These are phyloP conservation scores for Porphyrellus sp. DNA, from an alignment of 1,284 basidiomycete genomes.

Conservation along the genomic window DNA sequence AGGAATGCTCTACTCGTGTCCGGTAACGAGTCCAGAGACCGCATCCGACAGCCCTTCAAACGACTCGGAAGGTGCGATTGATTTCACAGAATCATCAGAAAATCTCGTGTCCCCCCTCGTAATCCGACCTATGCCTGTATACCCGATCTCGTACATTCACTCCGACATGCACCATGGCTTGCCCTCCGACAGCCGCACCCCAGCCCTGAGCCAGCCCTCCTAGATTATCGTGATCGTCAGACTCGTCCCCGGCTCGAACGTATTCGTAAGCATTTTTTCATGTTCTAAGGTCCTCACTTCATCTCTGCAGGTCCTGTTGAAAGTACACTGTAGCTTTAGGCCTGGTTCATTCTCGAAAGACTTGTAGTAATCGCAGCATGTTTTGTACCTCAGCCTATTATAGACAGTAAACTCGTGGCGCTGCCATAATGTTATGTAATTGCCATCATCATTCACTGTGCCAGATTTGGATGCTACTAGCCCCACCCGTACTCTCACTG, in stretches of 20 bases:
- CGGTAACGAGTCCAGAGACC: slow-evolving; percentile 1
- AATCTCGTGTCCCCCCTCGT: slow-evolving; percentile 18
- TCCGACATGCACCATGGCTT: slow-evolving; percentile 3
- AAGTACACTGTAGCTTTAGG: slow-evolving; percentile 18
- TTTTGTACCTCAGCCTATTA: slow-evolving; percentile 7
- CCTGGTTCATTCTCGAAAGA: background rate
- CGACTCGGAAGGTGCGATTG: background rate
- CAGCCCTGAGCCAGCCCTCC: background rate
- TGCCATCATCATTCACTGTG: too few relatives aligned
- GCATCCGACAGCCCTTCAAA: slow-evolving; percentile 2
- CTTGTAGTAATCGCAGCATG: slow-evolving; percentile 5
- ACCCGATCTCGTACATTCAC: slow-evolving; percentile 30
- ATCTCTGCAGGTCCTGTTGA: slow-evolving; percentile 11
- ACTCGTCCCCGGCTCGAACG: background rate
- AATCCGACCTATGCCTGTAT: slow-evolving; percentile 31
- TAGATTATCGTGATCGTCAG: slow-evolving; percentile 6
- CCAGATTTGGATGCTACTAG: too few relatives aligned
- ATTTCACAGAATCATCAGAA: slow-evolving; percentile 12
- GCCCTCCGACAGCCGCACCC: slow-evolving; percentile 5
- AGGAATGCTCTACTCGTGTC: slow-evolving; percentile 6
- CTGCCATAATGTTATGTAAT: too few relatives aligned
- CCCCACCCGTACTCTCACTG: too few relatives aligned
- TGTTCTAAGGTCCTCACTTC: slow-evolving; percentile 8
- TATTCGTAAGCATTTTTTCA: slow-evolving; percentile 5
- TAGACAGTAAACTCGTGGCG: slow-evolving; percentile 2